phyloP scores from a whole-genome alignment of 805 yeast species.

The Naumovozyma dairenensis region DNA sequence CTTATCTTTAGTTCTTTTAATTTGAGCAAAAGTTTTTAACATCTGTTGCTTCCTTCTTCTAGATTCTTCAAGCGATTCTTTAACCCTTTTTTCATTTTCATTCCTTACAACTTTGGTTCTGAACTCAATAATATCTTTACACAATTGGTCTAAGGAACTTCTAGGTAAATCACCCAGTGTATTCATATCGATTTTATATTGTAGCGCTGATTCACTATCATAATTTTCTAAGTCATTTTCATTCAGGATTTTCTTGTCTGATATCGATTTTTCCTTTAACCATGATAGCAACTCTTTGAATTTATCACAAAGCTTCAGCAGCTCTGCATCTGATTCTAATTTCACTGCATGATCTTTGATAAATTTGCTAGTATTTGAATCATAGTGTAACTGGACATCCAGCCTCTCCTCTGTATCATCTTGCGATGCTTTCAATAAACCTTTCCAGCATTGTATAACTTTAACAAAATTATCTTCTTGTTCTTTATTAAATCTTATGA shows the following conservation, averaged over 20 bases:
- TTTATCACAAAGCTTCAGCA: neutral
- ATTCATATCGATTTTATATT: constrained; percentile 22
- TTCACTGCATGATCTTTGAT: constrained; percentile 7
- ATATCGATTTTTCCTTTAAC: too few species aligned
- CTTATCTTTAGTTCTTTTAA: constrained; percentile 11
- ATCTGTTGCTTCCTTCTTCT: constrained; percentile 19
- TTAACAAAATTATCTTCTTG: neutral
- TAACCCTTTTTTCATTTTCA: constrained; percentile 41
- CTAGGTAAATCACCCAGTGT: constrained; percentile 25
- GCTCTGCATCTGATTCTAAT: neutral
- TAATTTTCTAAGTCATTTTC: too few species aligned
- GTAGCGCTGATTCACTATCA: constrained; percentile 5
- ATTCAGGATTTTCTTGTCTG: too few species aligned
- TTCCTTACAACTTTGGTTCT: constrained; percentile 44
- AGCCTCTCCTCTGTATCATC: neutral
- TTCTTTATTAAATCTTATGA: constrained; percentile 9
- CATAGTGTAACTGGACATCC: constrained; percentile 7
- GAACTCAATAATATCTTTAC: constrained; percentile 43
- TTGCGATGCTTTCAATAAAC: neutral
- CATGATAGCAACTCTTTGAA: too few species aligned
- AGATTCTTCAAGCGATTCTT: constrained; percentile 29
- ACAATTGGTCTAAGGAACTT: constrained; percentile 21
- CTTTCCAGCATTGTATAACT: neutral
- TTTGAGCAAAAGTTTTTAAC: constrained; percentile 22
- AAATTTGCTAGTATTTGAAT: constrained; percentile 13